phyloP scores from a whole-genome alignment of 345 rosid species.

The Eucalyptus victrix region DNA sequence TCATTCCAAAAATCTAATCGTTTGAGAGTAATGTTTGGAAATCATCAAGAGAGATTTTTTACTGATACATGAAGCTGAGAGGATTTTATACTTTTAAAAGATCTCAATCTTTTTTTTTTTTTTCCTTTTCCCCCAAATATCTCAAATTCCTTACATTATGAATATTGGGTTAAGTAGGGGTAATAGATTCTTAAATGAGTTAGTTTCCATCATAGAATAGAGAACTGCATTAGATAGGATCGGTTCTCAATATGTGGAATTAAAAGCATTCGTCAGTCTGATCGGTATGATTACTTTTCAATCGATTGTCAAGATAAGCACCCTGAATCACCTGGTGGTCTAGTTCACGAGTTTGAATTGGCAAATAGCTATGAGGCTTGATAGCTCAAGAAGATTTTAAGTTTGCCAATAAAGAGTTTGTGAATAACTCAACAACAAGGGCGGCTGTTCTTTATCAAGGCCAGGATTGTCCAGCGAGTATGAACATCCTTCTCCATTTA shows the following conservation, averaged over 20 bases:
- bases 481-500: no score
- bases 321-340: accelerated
- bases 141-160: accelerated
- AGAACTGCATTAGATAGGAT: accelerated
- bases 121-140: accelerated
- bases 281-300: no score
- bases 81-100: neutral
- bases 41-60: neutral
- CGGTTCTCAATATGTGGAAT: accelerated
- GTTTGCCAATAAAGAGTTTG: no score
- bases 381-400: no score
- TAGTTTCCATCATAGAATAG: neutral
- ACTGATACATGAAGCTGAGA: neutral
- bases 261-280: accelerated
- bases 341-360: neutral
- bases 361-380: neutral
- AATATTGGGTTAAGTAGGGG: neutral
- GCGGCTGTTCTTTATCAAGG: neutral
- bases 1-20: neutral
- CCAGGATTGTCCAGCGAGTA: accelerated
- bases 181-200: neutral
- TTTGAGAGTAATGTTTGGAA: neutral
- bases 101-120: neutral
- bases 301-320: accelerated
- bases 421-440: no score